These are phyloP conservation scores for Ochetophila trinervis DNA, from an alignment of 306 rosid species.

Conservation along the genomic window DNA sequence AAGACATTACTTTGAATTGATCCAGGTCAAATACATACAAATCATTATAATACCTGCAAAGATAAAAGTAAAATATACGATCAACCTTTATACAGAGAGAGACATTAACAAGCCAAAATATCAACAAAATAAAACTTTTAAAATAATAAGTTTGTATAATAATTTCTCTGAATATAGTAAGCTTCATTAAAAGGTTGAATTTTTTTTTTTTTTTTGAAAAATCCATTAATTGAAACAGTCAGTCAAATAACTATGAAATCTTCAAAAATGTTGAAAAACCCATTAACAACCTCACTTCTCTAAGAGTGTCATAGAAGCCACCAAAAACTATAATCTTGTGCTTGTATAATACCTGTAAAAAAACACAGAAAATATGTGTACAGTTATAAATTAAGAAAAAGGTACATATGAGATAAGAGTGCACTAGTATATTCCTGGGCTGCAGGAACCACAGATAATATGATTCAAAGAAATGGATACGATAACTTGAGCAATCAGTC, in stretches of 20 bases:
- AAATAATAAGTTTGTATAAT: no score
- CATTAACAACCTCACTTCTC: slow-evolving; percentile 95
- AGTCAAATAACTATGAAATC: slow-evolving; percentile 17
- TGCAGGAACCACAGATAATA: not conserved
- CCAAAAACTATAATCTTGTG: slow-evolving; percentile 97
- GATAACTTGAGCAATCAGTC: not conserved
- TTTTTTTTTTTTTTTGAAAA: no score
- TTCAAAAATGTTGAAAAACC: slow-evolving; percentile 23
- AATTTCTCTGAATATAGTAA: no score
- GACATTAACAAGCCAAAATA: not conserved
- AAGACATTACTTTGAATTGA: slow-evolving; percentile 69
- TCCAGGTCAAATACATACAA: slow-evolving; percentile 91
- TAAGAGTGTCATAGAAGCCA: slow-evolving; percentile 94
- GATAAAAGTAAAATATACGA: slow-evolving; percentile 17
- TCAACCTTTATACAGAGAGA: slow-evolving; percentile 13
- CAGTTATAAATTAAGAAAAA: not conserved
- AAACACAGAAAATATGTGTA: slow-evolving; percentile 17
- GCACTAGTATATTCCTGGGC: no score
- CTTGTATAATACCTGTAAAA: slow-evolving; percentile 87
- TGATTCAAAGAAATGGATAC: not conserved
- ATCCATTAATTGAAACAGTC: no score
- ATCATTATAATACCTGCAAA: slow-evolving; percentile 87
- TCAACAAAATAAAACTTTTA: no score
- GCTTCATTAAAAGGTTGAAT: no score
- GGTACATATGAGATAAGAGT: no score